Percentiles rank a stretch among this genome's conserved stretches.
phyloP scores from a whole-genome alignment of 1,139 yeast species.

The Lipomyces yarrowii region DNA sequence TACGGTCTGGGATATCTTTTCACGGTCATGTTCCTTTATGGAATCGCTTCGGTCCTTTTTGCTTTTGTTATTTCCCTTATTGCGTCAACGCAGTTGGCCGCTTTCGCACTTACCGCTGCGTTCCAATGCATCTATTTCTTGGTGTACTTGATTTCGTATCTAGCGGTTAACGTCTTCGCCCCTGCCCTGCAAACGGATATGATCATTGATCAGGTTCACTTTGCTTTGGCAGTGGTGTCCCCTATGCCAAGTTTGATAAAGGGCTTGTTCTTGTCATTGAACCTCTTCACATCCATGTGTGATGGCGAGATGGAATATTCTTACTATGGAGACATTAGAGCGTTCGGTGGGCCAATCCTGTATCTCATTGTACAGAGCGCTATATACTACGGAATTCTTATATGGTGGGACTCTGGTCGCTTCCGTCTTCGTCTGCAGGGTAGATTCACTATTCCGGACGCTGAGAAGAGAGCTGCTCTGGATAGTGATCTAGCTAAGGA shows the following conservation, averaged over 20 bases:
- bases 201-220: slow-evolving; percentile 38
- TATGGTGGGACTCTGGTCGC: slow-evolving; percentile 45
- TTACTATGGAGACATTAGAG: slow-evolving; percentile 41
- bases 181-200: slow-evolving; percentile 39
- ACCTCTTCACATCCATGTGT: slow-evolving; percentile 44
- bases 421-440: slow-evolving; percentile 30
- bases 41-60: slow-evolving; percentile 40
- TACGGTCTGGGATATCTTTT: slow-evolving; percentile 42
- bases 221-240: slow-evolving; percentile 39
- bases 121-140: slow-evolving; percentile 42
- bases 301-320: slow-evolving; percentile 33
- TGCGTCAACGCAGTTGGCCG: slow-evolving; percentile 44
- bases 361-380: slow-evolving; percentile 41
- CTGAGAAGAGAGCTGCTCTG: slow-evolving; percentile 25
- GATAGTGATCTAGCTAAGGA: slow-evolving; percentile 24
- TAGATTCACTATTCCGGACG: slow-evolving; percentile 19
- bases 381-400: slow-evolving; percentile 36
- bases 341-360: slow-evolving; percentile 45
- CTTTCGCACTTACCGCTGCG: slow-evolving; percentile 45
- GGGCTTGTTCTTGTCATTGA: slow-evolving; percentile 42
- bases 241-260: slow-evolving; percentile 42
- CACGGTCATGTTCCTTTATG: slow-evolving; percentile 41
- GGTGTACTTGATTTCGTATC: slow-evolving; percentile 43
- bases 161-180: slow-evolving; percentile 42
- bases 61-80: slow-evolving; percentile 42